Percentiles rank a stretch among this genome's conserved stretches.
Evolutionary conservation across 306 rosid species (phyloP).

Genomic region (Trifolium repens): DNA sequence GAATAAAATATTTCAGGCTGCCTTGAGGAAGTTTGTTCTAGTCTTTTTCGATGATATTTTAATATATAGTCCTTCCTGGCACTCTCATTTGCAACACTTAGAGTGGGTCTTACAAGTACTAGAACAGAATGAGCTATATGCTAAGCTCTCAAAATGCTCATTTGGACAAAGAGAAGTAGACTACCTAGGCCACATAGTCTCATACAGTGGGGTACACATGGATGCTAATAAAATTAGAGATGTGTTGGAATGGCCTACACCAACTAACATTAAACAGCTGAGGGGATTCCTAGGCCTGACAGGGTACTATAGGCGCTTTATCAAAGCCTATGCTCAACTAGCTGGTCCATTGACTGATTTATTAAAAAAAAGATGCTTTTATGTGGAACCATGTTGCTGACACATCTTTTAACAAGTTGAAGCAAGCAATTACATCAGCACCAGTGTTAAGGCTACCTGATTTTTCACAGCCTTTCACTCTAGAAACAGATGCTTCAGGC

Average conservation of each 20-base stretch:
- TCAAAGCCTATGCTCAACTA: neutral
- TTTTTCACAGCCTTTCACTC: too few species aligned
- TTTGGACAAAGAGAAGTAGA: too few species aligned
- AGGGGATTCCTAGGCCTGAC: neutral
- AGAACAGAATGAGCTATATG: neutral
- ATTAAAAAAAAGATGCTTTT: neutral
- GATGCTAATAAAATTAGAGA: neutral
- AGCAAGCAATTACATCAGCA: neutral
- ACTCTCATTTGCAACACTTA: accelerated
- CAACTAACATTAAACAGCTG: neutral
- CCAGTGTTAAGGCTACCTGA: neutral
- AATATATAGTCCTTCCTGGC: too few species aligned
- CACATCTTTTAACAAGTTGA: neutral
- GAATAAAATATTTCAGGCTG: neutral
- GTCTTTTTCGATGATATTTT: neutral
- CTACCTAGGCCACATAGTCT: too few species aligned
- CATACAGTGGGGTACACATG: neutral
- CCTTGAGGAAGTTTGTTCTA: neutral
- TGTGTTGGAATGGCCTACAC: neutral
- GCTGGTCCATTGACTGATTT: neutral
- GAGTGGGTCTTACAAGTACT: neutral
- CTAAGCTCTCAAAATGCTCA: too few species aligned
- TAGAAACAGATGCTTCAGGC: neutral
- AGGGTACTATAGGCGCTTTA: neutral
- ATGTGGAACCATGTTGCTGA: neutral